These are phyloP conservation scores for Piloderma croceum DNA, from an alignment of 768 basidiomycete species.

Conservation along the genomic window DNA sequence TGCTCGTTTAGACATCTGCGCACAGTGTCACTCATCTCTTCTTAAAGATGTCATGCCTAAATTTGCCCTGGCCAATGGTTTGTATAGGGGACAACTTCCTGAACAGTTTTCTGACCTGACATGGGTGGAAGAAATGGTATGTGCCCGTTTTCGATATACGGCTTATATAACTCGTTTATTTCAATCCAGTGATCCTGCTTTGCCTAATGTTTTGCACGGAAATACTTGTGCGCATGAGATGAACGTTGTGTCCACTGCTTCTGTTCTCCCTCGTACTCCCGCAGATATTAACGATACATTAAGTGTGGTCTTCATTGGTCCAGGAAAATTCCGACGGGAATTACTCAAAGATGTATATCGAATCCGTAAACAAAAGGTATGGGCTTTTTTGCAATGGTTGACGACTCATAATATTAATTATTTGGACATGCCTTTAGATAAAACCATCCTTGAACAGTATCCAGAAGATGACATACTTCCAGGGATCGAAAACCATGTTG, in stretches of 20 bases:
- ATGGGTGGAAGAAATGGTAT: too few relatives aligned
- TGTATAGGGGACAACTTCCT: constrained; percentile 20
- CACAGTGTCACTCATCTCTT: too few relatives aligned
- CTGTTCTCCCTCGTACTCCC: too few relatives aligned
- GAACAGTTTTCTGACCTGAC: constrained; percentile 19
- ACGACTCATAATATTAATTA: constrained; percentile 20
- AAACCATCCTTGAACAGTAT: too few relatives aligned
- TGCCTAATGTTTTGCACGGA: too few relatives aligned
- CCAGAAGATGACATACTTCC: too few relatives aligned
- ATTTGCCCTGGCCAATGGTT: constrained; percentile 17
- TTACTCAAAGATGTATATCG: constrained; percentile 15
- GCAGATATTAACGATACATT: too few relatives aligned
- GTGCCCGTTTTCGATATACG: constrained; percentile 20
- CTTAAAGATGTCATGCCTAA: too few relatives aligned
- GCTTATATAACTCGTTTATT: constrained; percentile 24
- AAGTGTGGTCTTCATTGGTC: too few relatives aligned
- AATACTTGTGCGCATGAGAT: constrained; percentile 30
- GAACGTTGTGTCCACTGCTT: constrained; percentile 27
- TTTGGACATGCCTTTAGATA: too few relatives aligned
- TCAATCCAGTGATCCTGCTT: constrained; percentile 15
- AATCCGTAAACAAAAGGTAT: constrained; percentile 19
- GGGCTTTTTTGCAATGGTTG: constrained; percentile 21
- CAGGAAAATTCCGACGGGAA: constrained; percentile 13
- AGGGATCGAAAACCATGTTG: too few relatives aligned
- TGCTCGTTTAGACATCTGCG: too few relatives aligned